Conservation (phyloP, 306 rosid species). For the Carpinus viminea region DNA sequence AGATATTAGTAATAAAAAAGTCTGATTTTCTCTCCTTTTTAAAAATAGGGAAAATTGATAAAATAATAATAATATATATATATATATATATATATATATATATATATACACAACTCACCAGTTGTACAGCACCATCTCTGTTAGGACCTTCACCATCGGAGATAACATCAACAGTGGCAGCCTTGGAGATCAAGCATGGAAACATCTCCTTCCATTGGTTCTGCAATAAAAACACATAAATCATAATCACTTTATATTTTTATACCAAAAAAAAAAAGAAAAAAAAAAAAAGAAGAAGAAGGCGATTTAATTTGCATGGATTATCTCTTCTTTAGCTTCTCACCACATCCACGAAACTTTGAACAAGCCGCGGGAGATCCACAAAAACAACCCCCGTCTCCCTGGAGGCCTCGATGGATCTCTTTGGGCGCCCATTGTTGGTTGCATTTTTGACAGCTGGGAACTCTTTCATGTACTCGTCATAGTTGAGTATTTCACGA, state of each 20-base stretch:
- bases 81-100: too few relatives aligned
- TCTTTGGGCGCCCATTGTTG: constrained; percentile 38
- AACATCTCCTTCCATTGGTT: constrained; percentile 99
- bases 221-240: constrained; percentile 35
- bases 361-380: constrained; percentile 74
- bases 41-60: too few relatives aligned
- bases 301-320: neutral
- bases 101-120: constrained; percentile 47
- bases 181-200: constrained; percentile 85
- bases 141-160: constrained; percentile 74
- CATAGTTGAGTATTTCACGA: constrained; percentile 84
- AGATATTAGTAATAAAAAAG: too few relatives aligned
- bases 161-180: constrained; percentile 82
- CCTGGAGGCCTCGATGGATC: constrained; percentile 91
- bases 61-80: too few relatives aligned
- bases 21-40: too few relatives aligned
- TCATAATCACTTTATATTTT: neutral
- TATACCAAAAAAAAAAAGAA: too few relatives aligned
- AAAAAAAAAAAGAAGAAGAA: neutral
- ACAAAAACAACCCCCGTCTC: constrained; percentile 73
- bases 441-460: constrained; percentile 32
- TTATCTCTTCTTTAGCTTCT: neutral
- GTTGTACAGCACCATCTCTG: constrained; percentile 75
- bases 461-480: constrained; percentile 76
- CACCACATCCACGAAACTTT: constrained; percentile 85